Conservation (phyloP, 805 yeast genomes). For the Yamadazyma olivae region DNA sequence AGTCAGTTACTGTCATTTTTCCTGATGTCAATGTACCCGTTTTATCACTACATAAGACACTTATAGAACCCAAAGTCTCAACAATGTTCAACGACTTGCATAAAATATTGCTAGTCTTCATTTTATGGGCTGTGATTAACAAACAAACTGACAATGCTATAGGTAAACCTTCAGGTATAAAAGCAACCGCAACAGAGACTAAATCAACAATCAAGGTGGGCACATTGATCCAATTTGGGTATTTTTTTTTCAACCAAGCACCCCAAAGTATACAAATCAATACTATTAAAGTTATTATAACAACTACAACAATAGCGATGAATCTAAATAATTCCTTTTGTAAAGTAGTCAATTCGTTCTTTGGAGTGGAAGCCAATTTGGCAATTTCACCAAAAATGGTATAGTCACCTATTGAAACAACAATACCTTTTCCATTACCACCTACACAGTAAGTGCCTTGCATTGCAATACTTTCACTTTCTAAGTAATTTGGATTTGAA, state of each 20-base stretch:
- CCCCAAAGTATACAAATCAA: constrained; percentile 39
- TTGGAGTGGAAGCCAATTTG: constrained; percentile 36
- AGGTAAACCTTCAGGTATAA: constrained; percentile 51
- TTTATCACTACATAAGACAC: constrained; percentile 42
- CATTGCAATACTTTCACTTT: constrained; percentile 40
- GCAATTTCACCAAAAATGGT: constrained; percentile 49
- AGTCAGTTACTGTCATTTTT: constrained; percentile 38
- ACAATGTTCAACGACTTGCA: constrained; percentile 46
- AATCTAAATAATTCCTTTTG: constrained; percentile 40
- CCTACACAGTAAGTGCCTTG: constrained; percentile 44
- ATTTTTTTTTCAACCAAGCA: constrained; percentile 36
- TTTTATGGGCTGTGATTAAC: constrained; percentile 45
- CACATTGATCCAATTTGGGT: constrained; percentile 40
- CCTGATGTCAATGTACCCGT: constrained; percentile 50
- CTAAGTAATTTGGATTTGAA: constrained; percentile 37
- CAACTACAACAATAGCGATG: constrained; percentile 20
- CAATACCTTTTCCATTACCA: constrained; percentile 44
- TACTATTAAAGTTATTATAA: constrained; percentile 25
- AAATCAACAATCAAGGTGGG: constrained; percentile 40
- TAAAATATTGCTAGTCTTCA: constrained; percentile 43
- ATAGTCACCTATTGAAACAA: constrained; percentile 41
- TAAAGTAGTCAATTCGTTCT: constrained; percentile 36
- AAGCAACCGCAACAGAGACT: constrained; percentile 46
- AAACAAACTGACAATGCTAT: constrained; percentile 50
- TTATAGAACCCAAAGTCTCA: constrained; percentile 57